Percentiles rank a stretch among this genome's conserved stretches.
Evolutionary conservation across 2,329 filamentous ascomycete genomes (phyloP).

Genomic region (Aspergillus latus): DNA sequence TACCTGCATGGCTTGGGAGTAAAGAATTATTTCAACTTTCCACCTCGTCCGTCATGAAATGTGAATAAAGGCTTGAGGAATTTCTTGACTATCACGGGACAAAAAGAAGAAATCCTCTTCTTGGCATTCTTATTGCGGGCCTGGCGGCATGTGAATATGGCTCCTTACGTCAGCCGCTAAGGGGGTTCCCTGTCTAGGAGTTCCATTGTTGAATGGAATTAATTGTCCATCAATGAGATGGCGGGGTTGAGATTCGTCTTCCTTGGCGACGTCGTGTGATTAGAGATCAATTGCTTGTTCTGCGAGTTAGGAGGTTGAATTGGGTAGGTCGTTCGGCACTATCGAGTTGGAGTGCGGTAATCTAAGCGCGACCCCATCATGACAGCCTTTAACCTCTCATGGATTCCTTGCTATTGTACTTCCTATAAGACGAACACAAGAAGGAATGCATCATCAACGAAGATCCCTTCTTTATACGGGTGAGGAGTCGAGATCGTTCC

Average conservation of each 20-base stretch:
- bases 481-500: neutral
- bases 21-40: neutral
- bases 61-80: neutral
- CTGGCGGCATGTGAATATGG: neutral
- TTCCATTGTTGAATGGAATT: neutral
- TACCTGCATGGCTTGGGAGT: conserved; percentile 5
- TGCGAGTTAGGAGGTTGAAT: neutral
- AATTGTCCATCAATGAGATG: neutral
- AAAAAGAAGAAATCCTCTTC: neutral
- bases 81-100: neutral
- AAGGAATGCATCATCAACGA: neutral
- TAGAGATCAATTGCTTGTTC: neutral
- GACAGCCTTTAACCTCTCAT: neutral
- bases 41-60: neutral
- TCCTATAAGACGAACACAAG: neutral
- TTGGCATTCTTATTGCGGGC: neutral
- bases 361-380: neutral
- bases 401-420: neutral
- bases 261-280: neutral
- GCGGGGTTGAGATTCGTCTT: neutral
- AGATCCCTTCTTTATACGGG: neutral
- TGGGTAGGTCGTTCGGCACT: neutral
- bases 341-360: neutral
- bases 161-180: neutral
- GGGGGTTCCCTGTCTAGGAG: neutral